Evolutionary conservation across 2,329 filamentous ascomycete species (phyloP).

Genomic region (Alternaria sp.): DNA sequence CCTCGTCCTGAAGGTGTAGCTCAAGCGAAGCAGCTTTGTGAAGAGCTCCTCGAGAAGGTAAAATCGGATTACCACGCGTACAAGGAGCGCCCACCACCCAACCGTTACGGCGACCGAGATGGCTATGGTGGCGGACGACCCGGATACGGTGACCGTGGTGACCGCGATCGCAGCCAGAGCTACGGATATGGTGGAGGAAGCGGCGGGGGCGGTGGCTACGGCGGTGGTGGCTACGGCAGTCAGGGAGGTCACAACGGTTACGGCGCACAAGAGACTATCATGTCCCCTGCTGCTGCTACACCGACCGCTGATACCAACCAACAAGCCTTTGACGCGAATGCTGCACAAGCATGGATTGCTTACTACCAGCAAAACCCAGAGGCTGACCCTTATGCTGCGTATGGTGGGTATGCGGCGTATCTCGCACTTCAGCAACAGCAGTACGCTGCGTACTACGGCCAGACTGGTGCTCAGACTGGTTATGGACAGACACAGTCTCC

Average conservation of each 20-base stretch:
- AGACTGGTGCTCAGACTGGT: slow-evolving; percentile 29
- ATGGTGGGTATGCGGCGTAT: slow-evolving; percentile 71
- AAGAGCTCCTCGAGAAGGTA: slow-evolving; percentile 86
- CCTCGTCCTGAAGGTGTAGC: slow-evolving; percentile 88
- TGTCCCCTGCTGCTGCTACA: slow-evolving; percentile 45
- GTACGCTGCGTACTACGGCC: slow-evolving; percentile 44
- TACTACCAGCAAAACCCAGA: slow-evolving; percentile 70
- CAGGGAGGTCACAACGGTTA: slow-evolving; percentile 45
- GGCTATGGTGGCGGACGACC: slow-evolving; percentile 44
- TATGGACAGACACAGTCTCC: slow-evolving; percentile 39
- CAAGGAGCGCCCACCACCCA: slow-evolving; percentile 72
- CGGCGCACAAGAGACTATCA: slow-evolving; percentile 32
- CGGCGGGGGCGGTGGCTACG: slow-evolving; percentile 8
- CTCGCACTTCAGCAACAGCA: slow-evolving; percentile 40
- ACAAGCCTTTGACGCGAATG: slow-evolving; percentile 70
- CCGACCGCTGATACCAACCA: slow-evolving; percentile 52
- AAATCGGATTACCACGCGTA: slow-evolving; percentile 87
- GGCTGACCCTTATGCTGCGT: slow-evolving; percentile 88
- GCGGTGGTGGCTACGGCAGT: slow-evolving; percentile 52
- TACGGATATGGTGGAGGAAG: slow-evolving; percentile 48
- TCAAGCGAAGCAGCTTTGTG: slow-evolving; percentile 85
- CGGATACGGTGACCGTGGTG: slow-evolving; percentile 55
- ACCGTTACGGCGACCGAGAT: slow-evolving; percentile 54
- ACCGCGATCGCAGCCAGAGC: slow-evolving; percentile 52
- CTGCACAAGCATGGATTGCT: slow-evolving; percentile 83